Evolutionary conservation across 2,329 filamentous ascomycete species (phyloP), one percentile per base, ranked within the genome.

Genomic region (Aspergillus aculeatus): DNA sequence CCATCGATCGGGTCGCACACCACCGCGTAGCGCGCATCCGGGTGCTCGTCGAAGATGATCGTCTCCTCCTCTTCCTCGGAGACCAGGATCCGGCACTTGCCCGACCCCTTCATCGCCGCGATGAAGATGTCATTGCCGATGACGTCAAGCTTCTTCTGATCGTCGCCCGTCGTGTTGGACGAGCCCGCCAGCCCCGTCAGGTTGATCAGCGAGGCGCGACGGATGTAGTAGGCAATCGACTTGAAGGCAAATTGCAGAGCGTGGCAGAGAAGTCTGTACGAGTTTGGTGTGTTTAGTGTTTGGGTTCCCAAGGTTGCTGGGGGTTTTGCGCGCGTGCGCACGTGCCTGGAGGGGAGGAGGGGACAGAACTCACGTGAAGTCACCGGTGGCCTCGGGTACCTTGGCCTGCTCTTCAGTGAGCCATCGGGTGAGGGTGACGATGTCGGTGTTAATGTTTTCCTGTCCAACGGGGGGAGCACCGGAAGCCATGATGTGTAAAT

Each of bases 241-340:
- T 99, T 99, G 89, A 99, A 99, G 66, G 95, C 94, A 83, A 98
- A 99, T 79, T 98, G 95, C 61, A 99, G 90, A 62, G 95, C 93
- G 77, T 99, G 95, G 84, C 92, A 97, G 61, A 99, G 87, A 56
- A 99, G 86, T 71, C 93, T 97, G 71, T 31, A 2, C 10, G 31
- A 21, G n/a, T 21, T 12, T 12, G 10, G 14, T 4, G 24, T 23
- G 12, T 52, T 21, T 26, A 55, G 31, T 54, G 2, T 23, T 9
- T 41, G 24, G 29, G 31, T 54, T 54, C 1, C 2, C 32, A 35
- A 12, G 32, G 32, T 35, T 35, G 12, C 4, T 12, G 32, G 12
- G 4, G 4, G 32, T 14, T 35, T 16, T 35, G 41, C 23, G 14
- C 10, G 4, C 12, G 4, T 9, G 19, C 19, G 44, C 6, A 21